phyloP scores from a whole-genome alignment of 805 yeast species.

The Zygoascus ofunaensis region DNA sequence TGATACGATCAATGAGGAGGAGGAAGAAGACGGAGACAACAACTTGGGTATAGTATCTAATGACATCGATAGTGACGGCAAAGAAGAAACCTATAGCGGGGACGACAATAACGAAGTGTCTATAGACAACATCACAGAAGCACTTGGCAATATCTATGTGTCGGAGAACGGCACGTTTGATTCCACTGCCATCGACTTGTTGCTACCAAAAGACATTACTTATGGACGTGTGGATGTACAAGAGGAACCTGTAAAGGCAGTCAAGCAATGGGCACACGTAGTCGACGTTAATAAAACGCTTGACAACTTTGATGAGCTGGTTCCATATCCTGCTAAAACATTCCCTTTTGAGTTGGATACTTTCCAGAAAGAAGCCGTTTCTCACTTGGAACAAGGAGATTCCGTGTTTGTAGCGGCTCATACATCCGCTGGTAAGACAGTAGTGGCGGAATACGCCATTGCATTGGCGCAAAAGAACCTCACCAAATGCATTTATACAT shows the following conservation, averaged over 20 bases:
- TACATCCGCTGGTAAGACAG: conserved; percentile 98
- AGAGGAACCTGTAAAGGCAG: conserved; percentile 18
- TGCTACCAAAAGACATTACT: conserved; percentile 43
- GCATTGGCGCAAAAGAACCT: conserved; percentile 93
- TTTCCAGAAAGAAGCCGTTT: conserved; percentile 94
- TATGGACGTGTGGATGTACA: conserved; percentile 34
- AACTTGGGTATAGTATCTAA: no score
- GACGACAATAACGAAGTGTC: neutral
- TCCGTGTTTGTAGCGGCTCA: conserved; percentile 98
- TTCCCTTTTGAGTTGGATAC: conserved; percentile 95
- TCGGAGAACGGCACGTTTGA: conserved; percentile 8
- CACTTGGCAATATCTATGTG: conserved; percentile 7
- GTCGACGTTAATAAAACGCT: conserved; percentile 79
- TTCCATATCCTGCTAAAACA: conserved; percentile 84
- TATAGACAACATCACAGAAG: conserved; percentile 25
- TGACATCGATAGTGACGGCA: conserved; percentile 7
- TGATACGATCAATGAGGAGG: conserved; percentile 16
- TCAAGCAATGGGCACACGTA: conserved; percentile 86
- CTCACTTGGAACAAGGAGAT: conserved; percentile 94
- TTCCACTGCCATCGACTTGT: conserved; percentile 29
- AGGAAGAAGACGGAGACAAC: conserved; percentile 6
- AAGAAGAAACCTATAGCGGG: conserved; percentile 11
- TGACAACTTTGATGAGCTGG: conserved; percentile 75
- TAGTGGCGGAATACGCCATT: conserved; percentile 95
- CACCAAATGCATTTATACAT: conserved; percentile 94